phyloP scores from a whole-genome alignment of 768 basidiomycete species.

The Boletus barrowsii region DNA sequence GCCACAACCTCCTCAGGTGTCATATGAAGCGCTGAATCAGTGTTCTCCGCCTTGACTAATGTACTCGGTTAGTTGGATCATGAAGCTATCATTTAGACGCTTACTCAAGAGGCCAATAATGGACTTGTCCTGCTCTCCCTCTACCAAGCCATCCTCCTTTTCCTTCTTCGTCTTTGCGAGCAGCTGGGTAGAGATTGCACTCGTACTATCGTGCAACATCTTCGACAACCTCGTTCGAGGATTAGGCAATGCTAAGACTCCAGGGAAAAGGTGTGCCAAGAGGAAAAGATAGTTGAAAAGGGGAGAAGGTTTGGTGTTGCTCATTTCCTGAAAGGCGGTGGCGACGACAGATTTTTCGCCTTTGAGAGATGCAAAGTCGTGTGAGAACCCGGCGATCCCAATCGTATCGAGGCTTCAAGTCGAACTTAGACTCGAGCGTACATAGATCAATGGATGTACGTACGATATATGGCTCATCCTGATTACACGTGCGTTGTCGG shows the following conservation, averaged over 20 bases:
- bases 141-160: conserved; percentile 26
- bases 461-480: conserved; percentile 49
- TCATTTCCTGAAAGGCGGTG: conserved; percentile 23
- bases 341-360: conserved; percentile 24
- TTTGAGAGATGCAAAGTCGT: conserved; percentile 43
- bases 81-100: conserved; percentile 1
- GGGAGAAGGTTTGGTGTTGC: conserved; percentile 24
- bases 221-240: conserved; percentile 23
- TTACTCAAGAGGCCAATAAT: conserved; percentile 38
- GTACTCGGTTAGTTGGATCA: not conserved
- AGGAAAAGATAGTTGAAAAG: conserved; percentile 17
- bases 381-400: conserved; percentile 43
- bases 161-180: conserved; percentile 34
- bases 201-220: conserved; percentile 30
- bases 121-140: conserved; percentile 33
- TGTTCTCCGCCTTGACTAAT: conserved; percentile 38
- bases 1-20: conserved; percentile 40
- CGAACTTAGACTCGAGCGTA: not conserved
- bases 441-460: conserved; percentile 4
- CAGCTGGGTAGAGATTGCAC: conserved; percentile 32
- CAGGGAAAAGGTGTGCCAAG: conserved; percentile 32
- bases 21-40: conserved; percentile 31
- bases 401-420: conserved; percentile 38
- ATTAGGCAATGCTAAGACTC: conserved; percentile 32
- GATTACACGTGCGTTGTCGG: not conserved